A percentile compares a stretch with the other conserved stretches of the same genome.
These are phyloP conservation scores for Scedosporium aurantiacum DNA, from an alignment of 2,329 filamentous ascomycete genomes.

Conservation along the genomic window DNA sequence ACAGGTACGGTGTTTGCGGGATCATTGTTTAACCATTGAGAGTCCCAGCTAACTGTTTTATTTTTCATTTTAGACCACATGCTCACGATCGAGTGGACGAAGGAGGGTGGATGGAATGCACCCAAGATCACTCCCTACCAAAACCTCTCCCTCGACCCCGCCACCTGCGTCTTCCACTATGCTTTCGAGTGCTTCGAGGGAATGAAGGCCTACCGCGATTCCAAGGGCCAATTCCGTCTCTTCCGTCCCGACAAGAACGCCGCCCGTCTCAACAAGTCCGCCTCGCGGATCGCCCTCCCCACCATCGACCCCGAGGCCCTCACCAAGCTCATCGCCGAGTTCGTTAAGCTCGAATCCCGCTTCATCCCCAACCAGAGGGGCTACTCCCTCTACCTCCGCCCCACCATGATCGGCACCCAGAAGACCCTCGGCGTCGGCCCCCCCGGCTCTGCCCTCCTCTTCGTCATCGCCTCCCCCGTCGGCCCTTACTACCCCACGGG, in stretches of 20 bases:
- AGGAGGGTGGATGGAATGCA: conserved; percentile 68
- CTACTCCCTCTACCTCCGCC: conserved; percentile 90
- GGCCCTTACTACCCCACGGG: conserved; percentile 97
- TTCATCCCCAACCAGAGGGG: conserved; percentile 82
- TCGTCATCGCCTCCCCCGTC: conserved; percentile 90
- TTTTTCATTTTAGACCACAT: conserved; percentile 69
- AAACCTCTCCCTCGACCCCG: conserved; percentile 91
- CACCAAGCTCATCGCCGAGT: conserved; percentile 69
- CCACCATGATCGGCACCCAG: conserved; percentile 96
- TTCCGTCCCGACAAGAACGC: conserved; percentile 97
- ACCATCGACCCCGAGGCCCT: conserved; percentile 66
- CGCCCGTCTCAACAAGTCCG: conserved; percentile 84
- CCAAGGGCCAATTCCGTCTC: conserved; percentile 63
- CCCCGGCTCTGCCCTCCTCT: conserved; percentile 86
- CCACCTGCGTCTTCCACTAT: conserved; percentile 97
- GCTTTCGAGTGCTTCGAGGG: conserved; percentile 97
- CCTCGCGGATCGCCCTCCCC: conserved; percentile 82
- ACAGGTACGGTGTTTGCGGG: conserved; percentile 49
- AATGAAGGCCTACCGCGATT: conserved; percentile 98
- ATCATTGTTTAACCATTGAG: no score
- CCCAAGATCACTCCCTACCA: conserved; percentile 88
- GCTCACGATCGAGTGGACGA: conserved; percentile 89
- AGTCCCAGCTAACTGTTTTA: background rate
- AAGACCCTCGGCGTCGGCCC: conserved; percentile 83
- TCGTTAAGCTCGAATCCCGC: conserved; percentile 70